Percentiles rank a stretch among this genome's conserved stretches.
Evolutionary conservation across 139 green algal genomes (phyloP).

Genomic region (Tetraselmis striata): DNA sequence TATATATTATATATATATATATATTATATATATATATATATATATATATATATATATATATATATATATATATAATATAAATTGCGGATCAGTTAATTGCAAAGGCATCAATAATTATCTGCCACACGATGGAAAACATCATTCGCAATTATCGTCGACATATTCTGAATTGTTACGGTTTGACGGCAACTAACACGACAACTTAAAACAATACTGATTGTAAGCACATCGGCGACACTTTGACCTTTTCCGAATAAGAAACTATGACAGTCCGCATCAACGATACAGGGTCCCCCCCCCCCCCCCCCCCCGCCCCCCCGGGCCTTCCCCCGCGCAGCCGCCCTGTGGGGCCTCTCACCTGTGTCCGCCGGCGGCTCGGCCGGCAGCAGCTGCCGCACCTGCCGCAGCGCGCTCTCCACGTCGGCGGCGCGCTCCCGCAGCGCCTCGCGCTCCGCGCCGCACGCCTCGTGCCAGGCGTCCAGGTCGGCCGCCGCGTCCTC

Average conservation of each 20-base stretch:
- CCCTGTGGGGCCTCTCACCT: not conserved
- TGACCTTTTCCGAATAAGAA: not conserved
- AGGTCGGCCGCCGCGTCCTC: not conserved
- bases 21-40: too few species aligned
- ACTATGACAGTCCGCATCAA: not conserved
- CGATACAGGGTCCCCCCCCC: not conserved
- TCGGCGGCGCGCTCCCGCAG: not conserved
- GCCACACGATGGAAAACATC: not conserved
- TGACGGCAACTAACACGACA: not conserved
- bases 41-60: too few species aligned
- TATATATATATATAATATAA: too few species aligned
- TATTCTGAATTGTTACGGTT: not conserved
- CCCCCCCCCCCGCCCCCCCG: too few species aligned
- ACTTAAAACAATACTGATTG: not conserved
- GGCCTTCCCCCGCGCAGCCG: too few species aligned
- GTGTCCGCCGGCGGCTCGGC: not conserved
- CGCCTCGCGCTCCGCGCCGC: not conserved
- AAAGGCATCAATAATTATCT: too few species aligned
- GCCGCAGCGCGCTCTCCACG: not conserved
- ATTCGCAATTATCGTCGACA: not conserved
- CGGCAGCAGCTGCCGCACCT: not conserved
- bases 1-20: too few species aligned
- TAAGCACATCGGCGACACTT: not conserved
- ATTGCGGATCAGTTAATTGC: too few species aligned
- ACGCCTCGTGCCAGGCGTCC: not conserved